Conservation (phyloP, 148 eudicot species). For the Spergularia bocconei region DNA sequence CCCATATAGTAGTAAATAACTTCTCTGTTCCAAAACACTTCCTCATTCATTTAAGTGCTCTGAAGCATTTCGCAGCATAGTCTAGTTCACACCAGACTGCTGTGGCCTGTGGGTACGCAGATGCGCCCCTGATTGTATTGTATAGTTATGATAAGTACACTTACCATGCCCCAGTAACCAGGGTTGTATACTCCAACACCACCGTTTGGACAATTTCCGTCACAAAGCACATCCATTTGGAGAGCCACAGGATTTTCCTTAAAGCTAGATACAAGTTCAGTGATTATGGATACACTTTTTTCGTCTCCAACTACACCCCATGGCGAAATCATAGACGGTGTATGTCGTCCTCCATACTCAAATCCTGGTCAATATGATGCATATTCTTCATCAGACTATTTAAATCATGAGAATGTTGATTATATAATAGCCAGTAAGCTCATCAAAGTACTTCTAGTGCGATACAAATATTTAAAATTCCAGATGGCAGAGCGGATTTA, state of each 20-base stretch:
- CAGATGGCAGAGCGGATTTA: too few relatives aligned
- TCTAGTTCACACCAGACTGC: too few relatives aligned
- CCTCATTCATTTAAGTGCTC: too few relatives aligned
- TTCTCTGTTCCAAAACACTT: too few relatives aligned
- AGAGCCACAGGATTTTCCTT: conserved; percentile 35
- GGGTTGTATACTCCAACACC: conserved; percentile 47
- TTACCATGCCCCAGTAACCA: conserved; percentile 45
- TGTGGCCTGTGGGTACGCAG: too few relatives aligned
- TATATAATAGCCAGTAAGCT: too few relatives aligned
- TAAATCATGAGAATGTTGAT: not conserved
- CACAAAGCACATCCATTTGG: conserved; percentile 36
- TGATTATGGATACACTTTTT: conserved; percentile 12
- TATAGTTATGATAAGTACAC: not conserved
- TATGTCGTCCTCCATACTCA: conserved; percentile 32
- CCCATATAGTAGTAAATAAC: not conserved
- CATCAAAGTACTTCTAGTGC: too few relatives aligned
- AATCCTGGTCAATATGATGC: conserved; percentile 22
- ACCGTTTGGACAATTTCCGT: conserved; percentile 24
- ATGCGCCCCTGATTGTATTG: too few relatives aligned
- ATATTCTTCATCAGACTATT: not conserved
- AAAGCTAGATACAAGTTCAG: conserved; percentile 35
- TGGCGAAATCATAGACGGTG: conserved; percentile 34
- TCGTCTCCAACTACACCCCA: conserved; percentile 37
- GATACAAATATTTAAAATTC: too few relatives aligned
- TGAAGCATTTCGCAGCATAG: too few relatives aligned